Evolutionary conservation across 331 rosid species (phyloP), one percentile per base, ranked within the genome.

Genomic region (Dryas integrifolia): DNA sequence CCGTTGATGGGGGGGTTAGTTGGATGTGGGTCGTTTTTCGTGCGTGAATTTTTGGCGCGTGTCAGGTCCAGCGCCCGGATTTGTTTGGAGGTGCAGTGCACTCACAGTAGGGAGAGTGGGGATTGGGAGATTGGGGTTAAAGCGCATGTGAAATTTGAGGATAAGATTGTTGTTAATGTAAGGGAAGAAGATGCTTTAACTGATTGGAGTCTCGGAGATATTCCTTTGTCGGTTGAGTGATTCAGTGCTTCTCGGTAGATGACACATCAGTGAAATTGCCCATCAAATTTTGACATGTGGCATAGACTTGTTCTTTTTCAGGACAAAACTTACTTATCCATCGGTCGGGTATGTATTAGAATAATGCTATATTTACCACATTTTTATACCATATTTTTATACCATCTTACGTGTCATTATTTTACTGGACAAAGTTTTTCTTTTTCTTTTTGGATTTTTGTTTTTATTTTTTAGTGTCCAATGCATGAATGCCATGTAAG

Each of bases 1-100:
- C 82, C 90, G 90, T 87, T 40, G 64, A 76, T 74, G 71, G 7
- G 3, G 59, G 24, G 41, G 18, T 21, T 21, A 21, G 66, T 14
- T 14, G 6, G 35, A 35, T 10, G 12, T 49, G 59, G 48, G 55
- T 8, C 7, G 47, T 24, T 7, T n/a, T 50, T 52, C n/a, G 15
- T 49, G 1, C 2, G 24, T 11, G 13, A 48, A 12, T 5, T 26
- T 67, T 55, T 53, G 65, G 65, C 53, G 53, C 45, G n/a, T 71
- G 50, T 21, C 4, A 0, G 4, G 1, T 13, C 4, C 16, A 4
- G 56, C 21, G 16, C 6, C 4, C 16, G n/a, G 57, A 39, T 60
- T 6, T 38, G 70, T 75, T 73, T 67, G 86, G 56, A 13, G 21
- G 69, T 67, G 72, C 4, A 6, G 6, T 4, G 1, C 21, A 47